A percentile compares a stretch with the other conserved stretches of the same genome.
These are phyloP conservation scores for Candida awuae DNA, from an alignment of 805 yeast genomes.

Conservation along the genomic window DNA sequence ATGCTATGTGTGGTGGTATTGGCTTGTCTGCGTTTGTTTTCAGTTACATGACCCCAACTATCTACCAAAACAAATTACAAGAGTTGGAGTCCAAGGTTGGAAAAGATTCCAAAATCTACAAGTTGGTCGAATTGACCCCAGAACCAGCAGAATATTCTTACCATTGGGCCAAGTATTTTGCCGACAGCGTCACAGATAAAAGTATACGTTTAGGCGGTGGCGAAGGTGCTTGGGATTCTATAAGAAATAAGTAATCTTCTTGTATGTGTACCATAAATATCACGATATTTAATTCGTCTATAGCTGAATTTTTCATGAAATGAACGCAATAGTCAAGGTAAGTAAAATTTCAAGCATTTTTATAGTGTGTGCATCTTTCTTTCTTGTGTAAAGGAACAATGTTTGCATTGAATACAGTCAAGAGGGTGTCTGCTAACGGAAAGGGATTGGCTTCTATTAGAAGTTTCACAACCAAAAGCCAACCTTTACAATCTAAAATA, in stretches of 20 bases:
- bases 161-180: conserved; percentile 43
- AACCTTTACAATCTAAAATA: conserved; percentile 10
- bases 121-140: conserved; percentile 19
- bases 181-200: conserved; percentile 41
- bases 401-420: too few relatives aligned
- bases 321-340: too few relatives aligned
- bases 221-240: conserved; percentile 2
- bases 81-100: conserved; percentile 22
- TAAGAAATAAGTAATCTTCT: too few relatives aligned
- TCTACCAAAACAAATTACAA: conserved; percentile 28
- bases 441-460: conserved; percentile 1
- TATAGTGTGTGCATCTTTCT: too few relatives aligned
- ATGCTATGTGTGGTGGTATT: conserved; percentile 35
- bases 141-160: conserved; percentile 17
- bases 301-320: too few relatives aligned
- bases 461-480: not conserved
- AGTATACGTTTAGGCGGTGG: conserved; percentile 48
- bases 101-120: conserved; percentile 17
- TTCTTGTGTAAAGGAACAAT: too few relatives aligned
- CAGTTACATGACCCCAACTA: conserved; percentile 24
- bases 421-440: not conserved
- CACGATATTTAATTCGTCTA: too few relatives aligned
- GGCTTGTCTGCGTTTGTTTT: conserved; percentile 29
- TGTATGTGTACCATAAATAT: too few relatives aligned
- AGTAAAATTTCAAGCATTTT: too few relatives aligned